Percentiles rank a stretch among this genome's conserved stretches.
phyloP scores from a whole-genome alignment of 352 stramenopile genomes.

The Phytophthora capsici region DNA sequence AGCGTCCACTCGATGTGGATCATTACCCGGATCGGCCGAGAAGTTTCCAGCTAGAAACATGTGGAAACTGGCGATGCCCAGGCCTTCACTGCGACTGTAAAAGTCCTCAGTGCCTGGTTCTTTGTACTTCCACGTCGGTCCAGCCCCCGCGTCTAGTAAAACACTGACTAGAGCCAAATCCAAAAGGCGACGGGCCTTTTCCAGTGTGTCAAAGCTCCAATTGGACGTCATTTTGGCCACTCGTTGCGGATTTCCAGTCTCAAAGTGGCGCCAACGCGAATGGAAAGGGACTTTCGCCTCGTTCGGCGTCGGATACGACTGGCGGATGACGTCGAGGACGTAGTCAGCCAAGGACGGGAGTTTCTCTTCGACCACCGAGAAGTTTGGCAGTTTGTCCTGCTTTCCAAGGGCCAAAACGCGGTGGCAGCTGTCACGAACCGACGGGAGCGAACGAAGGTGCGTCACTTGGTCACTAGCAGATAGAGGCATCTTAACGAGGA shows the following conservation, averaged over 20 bases:
- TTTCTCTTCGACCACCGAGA: slow-evolving; percentile 63
- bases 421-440: slow-evolving; percentile 72
- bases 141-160: slow-evolving; percentile 79
- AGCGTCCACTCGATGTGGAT: slow-evolving; percentile 68
- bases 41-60: slow-evolving; percentile 84
- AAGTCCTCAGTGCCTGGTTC: slow-evolving; percentile 70
- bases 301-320: slow-evolving; percentile 59
- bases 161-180: slow-evolving; percentile 84
- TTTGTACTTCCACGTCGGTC: slow-evolving; percentile 73
- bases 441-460: slow-evolving; percentile 77
- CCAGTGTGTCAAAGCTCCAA: slow-evolving; percentile 57
- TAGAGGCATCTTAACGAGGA: slow-evolving; percentile 2
- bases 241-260: slow-evolving; percentile 73
- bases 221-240: slow-evolving; percentile 53
- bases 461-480: slow-evolving; percentile 43
- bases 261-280: slow-evolving; percentile 83
- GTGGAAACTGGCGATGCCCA: slow-evolving; percentile 86
- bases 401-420: slow-evolving; percentile 63
- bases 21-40: slow-evolving; percentile 47
- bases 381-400: slow-evolving; percentile 63
- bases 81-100: slow-evolving; percentile 77
- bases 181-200: slow-evolving; percentile 68
- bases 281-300: slow-evolving; percentile 75
- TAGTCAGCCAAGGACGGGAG: slow-evolving; percentile 70
- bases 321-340: slow-evolving; percentile 67